Base-by-base conservation (phyloP, 225 moss, liverwort and hornwort genomes). In the Asterella californica region DNA sequence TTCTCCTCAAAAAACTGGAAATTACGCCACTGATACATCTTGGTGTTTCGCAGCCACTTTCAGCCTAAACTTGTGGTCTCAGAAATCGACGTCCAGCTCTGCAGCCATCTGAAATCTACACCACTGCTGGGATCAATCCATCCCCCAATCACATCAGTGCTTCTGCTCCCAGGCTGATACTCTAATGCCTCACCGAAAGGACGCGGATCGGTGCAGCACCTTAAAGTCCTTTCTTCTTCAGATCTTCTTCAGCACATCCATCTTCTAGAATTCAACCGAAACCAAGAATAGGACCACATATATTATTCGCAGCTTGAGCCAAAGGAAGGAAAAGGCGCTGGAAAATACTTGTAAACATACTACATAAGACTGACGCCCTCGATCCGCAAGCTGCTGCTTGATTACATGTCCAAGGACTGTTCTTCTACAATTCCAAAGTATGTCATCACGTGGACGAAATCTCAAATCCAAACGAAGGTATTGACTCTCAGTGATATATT, bases 1-100 rank as follows among this genome's bases (percentile, higher is more conserved):
- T 91, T 95, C 88, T 99, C 99, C 84, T 95, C 95, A 83, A 99
- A 99, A 83, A 99, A 99, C 87, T 95, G 95, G 60, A 90, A 95
- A 72, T 88, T 95, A 78, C 89, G 79, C 99, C 93, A 95, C 84
- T 95, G 95, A 94, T 93, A 94, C 97, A 97, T 97, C 36, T 73
- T 86, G 76, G 15, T 49, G 53, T 71, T 36, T 57, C 59, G 57
- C 33, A 37, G 75, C 24, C 52, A 17, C n/a, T 27, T 71, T 71
- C 47, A n/a, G n/a, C 37, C 46, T 24, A 47, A 9, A 21, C 36
- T 37, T 69, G 68, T 30, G 63, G 63, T 42, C 30, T 69, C 68
- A 69, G 22, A 69, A 22, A 32, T 62, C 27, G 48, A 10, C 48
- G 69, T 49, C 72, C 46, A 47, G n/a, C 72, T 72, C 72, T 27